Percentiles rank a stretch among this genome's conserved stretches.
These are phyloP conservation scores for Macaranga tanarius DNA, from an alignment of 441 rosid genomes.

Conservation along the genomic window DNA sequence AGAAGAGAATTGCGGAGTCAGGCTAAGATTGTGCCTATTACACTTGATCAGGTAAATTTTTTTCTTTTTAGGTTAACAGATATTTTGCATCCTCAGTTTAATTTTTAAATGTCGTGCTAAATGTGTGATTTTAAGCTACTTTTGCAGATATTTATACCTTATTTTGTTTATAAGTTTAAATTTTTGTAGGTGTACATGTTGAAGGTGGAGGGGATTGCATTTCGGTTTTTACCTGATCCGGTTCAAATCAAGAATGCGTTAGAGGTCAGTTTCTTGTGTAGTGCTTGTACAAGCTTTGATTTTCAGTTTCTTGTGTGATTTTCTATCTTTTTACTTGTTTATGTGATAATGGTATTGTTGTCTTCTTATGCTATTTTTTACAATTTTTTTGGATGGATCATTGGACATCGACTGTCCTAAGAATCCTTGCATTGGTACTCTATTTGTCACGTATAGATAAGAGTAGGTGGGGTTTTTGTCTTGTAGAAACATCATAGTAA, in stretches of 20 bases:
- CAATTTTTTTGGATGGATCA: neutral
- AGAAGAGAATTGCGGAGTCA: slow-evolving; percentile 63
- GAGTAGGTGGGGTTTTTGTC: neutral
- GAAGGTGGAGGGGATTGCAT: slow-evolving; percentile 93
- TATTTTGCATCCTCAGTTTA: too few relatives aligned
- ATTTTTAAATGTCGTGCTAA: neutral
- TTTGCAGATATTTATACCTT: neutral
- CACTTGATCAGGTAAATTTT: slow-evolving; percentile 69
- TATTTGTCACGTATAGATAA: neutral
- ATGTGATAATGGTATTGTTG: neutral
- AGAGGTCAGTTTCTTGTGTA: slow-evolving; percentile 54
- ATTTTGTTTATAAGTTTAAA: neutral
- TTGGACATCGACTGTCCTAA: neutral
- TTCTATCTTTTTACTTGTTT: neutral
- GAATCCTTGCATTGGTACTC: neutral
- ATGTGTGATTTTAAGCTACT: neutral
- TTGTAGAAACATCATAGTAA: neutral
- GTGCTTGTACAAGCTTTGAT: neutral
- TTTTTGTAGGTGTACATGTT: slow-evolving; percentile 60
- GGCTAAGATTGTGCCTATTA: slow-evolving; percentile 84
- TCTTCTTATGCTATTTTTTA: neutral
- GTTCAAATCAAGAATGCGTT: slow-evolving; percentile 85
- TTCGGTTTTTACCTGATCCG: slow-evolving; percentile 90
- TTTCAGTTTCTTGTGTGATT: neutral
- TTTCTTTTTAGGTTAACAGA: neutral